phyloP scores from a whole-genome alignment of 2,329 filamentous ascomycete species.

The Pseudogymnoascus sp. region DNA sequence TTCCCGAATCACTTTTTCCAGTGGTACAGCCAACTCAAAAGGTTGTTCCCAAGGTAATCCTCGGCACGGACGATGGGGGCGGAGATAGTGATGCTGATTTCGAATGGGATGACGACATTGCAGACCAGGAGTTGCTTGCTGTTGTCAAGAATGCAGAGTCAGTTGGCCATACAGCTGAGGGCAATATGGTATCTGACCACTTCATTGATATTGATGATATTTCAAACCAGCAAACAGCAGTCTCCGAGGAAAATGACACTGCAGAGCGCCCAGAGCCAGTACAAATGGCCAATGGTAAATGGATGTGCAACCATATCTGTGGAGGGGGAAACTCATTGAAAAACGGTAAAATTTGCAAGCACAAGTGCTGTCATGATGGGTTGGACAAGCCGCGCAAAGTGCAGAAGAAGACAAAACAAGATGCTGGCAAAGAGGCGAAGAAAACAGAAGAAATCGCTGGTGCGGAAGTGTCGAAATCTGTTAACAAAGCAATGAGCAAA shows the following conservation, averaged over 20 bases:
- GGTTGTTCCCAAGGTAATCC: constrained; percentile 2
- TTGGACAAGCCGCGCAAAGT: constrained; percentile 47
- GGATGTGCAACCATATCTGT: constrained; percentile 65
- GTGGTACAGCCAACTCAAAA: not conserved
- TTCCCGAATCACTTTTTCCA: constrained; percentile 31
- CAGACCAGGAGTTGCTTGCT: constrained; percentile 36
- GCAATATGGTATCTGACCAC: constrained; percentile 31
- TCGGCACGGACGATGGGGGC: not conserved
- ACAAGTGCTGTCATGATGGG: constrained; percentile 64
- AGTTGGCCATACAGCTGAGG: constrained; percentile 20
- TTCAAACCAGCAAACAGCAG: constrained; percentile 33
- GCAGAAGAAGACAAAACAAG: not conserved
- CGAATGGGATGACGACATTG: constrained; percentile 26
- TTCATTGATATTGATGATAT: constrained; percentile 47
- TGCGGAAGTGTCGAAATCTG: not conserved
- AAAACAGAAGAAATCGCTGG: not conserved
- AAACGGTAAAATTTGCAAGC: constrained; percentile 48
- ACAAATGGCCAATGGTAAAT: constrained; percentile 60
- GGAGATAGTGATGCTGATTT: constrained; percentile 25
- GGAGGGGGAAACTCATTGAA: constrained; percentile 31
- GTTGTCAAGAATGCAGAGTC: constrained; percentile 23
- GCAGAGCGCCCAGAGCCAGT: constrained; percentile 32
- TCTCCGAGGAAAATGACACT: not conserved
- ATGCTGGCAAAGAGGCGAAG: not conserved
- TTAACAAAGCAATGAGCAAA: not conserved